These are phyloP conservation scores for Albatrellus ellisii DNA, from an alignment of 768 basidiomycete species.

Conservation along the genomic window DNA sequence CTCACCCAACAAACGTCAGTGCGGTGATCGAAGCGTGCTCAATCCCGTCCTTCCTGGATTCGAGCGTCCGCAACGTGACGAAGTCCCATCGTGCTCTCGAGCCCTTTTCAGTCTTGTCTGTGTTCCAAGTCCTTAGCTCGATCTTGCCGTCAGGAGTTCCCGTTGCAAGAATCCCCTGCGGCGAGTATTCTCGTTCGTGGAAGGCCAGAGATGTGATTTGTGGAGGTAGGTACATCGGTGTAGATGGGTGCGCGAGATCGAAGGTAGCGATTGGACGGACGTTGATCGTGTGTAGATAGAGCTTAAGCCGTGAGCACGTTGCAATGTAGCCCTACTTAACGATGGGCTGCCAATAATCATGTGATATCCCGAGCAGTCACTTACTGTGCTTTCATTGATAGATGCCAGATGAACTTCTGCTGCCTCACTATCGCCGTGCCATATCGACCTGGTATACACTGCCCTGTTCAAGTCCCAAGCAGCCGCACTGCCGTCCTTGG, in stretches of 20 bases:
- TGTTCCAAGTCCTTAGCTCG: slow-evolving; percentile 73
- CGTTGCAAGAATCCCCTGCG: slow-evolving; percentile 66
- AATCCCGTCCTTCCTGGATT: slow-evolving; percentile 28
- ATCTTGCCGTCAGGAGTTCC: slow-evolving; percentile 68
- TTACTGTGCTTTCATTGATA: slow-evolving; percentile 79
- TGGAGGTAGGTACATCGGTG: slow-evolving; percentile 29
- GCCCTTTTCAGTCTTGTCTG: slow-evolving; percentile 56
- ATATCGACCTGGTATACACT: slow-evolving; percentile 68
- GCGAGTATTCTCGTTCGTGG: slow-evolving; percentile 80
- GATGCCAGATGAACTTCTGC: slow-evolving; percentile 51
- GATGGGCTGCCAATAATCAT: slow-evolving; percentile 2
- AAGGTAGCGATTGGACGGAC: slow-evolving; percentile 62
- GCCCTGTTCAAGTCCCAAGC: slow-evolving; percentile 86
- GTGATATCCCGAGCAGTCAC: slow-evolving; percentile 17
- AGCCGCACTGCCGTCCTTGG: slow-evolving; percentile 74
- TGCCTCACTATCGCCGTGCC: slow-evolving; percentile 34
- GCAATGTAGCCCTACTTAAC: slow-evolving; percentile 68
- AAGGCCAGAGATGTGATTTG: slow-evolving; percentile 71
- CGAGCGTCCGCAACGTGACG: slow-evolving; percentile 52
- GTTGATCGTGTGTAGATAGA: slow-evolving; percentile 82
- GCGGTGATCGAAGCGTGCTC: slow-evolving; percentile 36
- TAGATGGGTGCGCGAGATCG: slow-evolving; percentile 39
- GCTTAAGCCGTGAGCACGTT: slow-evolving; percentile 55
- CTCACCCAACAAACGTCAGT: slow-evolving; percentile 77
- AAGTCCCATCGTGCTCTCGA: slow-evolving; percentile 69